Percentiles rank a stretch among this genome's conserved stretches.
Evolutionary conservation across 352 stramenopile species (phyloP).

Genomic region (Saprolegnia parasitica): DNA sequence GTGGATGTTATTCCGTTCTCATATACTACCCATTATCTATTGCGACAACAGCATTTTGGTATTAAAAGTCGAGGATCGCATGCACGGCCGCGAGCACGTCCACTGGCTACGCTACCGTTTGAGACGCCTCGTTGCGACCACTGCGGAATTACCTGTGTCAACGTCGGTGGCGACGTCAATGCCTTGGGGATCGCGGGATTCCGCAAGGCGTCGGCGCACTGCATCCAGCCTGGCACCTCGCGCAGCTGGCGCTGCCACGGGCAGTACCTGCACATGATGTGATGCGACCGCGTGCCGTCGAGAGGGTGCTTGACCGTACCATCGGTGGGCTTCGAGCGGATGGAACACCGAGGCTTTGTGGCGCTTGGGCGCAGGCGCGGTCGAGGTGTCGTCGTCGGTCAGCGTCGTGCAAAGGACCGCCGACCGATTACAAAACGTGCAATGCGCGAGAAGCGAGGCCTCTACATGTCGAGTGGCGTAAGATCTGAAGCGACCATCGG

Average conservation of each 20-base stretch:
- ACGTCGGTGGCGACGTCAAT: not conserved
- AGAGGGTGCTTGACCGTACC: not conserved
- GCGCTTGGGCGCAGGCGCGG: conserved; percentile 6
- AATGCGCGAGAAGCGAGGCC: not conserved
- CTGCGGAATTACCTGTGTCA: not conserved
- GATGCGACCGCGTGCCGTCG: not conserved
- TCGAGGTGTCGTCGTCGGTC: not conserved
- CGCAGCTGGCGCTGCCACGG: conserved; percentile 11
- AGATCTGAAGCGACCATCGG: not conserved
- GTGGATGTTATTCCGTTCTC: not conserved
- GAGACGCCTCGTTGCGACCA: not conserved
- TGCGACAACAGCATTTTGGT: not conserved
- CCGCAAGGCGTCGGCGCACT: conserved; percentile 14
- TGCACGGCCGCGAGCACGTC: conserved; percentile 10
- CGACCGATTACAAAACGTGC: conserved; percentile 25
- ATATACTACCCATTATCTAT: conserved; percentile 2
- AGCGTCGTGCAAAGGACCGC: not conserved
- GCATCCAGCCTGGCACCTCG: conserved; percentile 15
- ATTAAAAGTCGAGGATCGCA: conserved; percentile 24
- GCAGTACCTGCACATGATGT: conserved; percentile 23
- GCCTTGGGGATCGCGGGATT: not conserved
- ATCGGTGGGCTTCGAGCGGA: conserved; percentile 21
- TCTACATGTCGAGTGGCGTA: not conserved
- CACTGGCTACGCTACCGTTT: not conserved
- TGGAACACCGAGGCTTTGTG: not conserved